phyloP scores from a whole-genome alignment of 2,329 filamentous ascomycete species.

The Ceratocystis variospora region DNA sequence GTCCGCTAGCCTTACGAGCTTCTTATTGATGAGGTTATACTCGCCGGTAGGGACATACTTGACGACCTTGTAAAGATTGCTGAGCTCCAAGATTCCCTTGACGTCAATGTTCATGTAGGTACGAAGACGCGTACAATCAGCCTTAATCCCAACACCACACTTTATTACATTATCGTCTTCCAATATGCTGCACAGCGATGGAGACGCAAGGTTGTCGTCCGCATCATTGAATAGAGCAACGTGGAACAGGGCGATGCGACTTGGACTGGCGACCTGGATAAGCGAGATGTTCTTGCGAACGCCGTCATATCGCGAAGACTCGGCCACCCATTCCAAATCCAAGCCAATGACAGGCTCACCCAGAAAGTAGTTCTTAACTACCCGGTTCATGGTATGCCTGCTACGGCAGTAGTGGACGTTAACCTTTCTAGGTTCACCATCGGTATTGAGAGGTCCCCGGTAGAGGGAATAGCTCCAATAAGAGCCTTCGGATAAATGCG shows the following conservation, averaged over 20 bases:
- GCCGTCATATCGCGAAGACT: constrained; percentile 33
- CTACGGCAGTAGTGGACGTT: constrained; percentile 66
- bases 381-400: constrained; percentile 50
- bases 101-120: constrained; percentile 52
- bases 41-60: constrained; percentile 42
- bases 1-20: constrained; percentile 48
- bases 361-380: constrained; percentile 49
- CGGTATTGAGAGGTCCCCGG: constrained; percentile 31
- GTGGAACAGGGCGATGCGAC: constrained; percentile 70
- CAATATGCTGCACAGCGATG: constrained; percentile 56
- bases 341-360: constrained; percentile 64
- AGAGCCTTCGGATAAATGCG: constrained; percentile 33
- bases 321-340: constrained; percentile 69
- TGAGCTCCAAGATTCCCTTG: constrained; percentile 63
- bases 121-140: constrained; percentile 53
- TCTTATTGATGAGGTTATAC: constrained; percentile 48
- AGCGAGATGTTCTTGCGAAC: constrained; percentile 61
- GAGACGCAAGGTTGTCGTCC: constrained; percentile 47
- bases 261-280: constrained; percentile 67
- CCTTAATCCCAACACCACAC: constrained; percentile 60
- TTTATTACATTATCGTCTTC: constrained; percentile 59
- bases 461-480: constrained; percentile 62
- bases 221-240: constrained; percentile 47
- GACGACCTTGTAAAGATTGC: constrained; percentile 66
- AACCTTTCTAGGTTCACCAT: constrained; percentile 38